Percentiles rank a stretch among this genome's conserved stretches.
phyloP scores from a whole-genome alignment of 1,139 yeast species.

The Torulaspora pretoriensis region DNA sequence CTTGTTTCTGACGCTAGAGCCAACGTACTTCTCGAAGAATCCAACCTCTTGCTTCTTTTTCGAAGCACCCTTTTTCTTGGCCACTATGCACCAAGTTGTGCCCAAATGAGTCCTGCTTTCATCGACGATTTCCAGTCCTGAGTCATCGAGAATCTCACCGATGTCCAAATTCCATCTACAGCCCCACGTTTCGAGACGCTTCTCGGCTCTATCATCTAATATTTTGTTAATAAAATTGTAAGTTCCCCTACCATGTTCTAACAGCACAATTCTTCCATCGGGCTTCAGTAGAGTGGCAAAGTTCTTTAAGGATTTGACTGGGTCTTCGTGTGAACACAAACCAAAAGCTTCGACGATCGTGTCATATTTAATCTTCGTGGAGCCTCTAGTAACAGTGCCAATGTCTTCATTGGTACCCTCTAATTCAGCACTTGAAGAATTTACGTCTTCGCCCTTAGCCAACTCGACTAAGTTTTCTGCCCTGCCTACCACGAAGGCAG shows the following conservation, averaged over 20 bases:
- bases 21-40: constrained; percentile 45
- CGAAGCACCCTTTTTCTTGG: constrained; percentile 67
- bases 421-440: constrained; percentile 8
- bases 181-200: constrained; percentile 89
- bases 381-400: constrained; percentile 24
- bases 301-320: constrained; percentile 72
- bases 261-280: constrained; percentile 80
- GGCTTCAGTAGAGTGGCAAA: constrained; percentile 73
- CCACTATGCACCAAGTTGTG: constrained; percentile 83
- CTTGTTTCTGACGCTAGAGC: constrained; percentile 24
- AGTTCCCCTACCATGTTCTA: constrained; percentile 89
- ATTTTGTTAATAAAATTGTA: constrained; percentile 74
- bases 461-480: constrained; percentile 76
- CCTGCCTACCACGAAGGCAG: constrained; percentile 85
- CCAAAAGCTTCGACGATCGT: constrained; percentile 94
- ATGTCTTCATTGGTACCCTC: constrained; percentile 17
- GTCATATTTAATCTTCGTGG: constrained; percentile 59
- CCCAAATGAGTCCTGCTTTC: constrained; percentile 84
- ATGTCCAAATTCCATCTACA: constrained; percentile 96
- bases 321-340: constrained; percentile 91
- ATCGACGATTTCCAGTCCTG: constrained; percentile 78
- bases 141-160: constrained; percentile 74
- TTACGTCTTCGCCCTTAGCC: constrained; percentile 38
- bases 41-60: constrained; percentile 45
- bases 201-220: constrained; percentile 77